Evolutionary conservation across 768 basidiomycete species (phyloP).

Genomic region (Grammothele lineata): DNA sequence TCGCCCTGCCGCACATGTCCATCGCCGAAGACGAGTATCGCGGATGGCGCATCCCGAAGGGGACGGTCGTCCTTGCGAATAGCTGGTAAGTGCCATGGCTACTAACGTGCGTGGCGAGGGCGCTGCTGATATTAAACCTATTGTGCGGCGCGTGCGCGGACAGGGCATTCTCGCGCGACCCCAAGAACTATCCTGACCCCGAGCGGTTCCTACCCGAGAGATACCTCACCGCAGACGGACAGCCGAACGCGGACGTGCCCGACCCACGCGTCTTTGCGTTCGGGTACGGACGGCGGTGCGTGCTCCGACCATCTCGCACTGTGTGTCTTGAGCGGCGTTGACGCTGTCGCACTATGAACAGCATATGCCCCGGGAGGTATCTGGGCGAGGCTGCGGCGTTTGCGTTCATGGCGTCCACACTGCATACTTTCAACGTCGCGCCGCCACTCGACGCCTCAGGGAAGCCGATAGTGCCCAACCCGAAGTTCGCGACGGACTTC

Average conservation of each 20-base stretch:
- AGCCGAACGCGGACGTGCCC: not conserved
- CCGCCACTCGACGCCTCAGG: not conserved
- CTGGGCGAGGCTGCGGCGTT: constrained; percentile 3
- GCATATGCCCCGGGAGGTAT: constrained; percentile 4
- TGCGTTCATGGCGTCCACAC: constrained; percentile 3
- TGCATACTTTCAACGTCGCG: constrained; percentile 3
- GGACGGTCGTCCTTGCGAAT: constrained; percentile 19
- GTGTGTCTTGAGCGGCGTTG: not conserved
- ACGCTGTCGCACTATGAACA: not conserved
- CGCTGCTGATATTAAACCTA: constrained; percentile 36
- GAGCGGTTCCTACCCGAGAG: constrained; percentile 35
- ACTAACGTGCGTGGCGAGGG: constrained; percentile 33
- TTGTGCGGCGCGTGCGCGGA: too few relatives aligned
- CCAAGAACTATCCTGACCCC: constrained; percentile 30
- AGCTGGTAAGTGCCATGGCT: constrained; percentile 23
- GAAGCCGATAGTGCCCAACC: not conserved
- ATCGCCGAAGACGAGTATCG: constrained; percentile 28
- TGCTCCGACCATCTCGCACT: not conserved
- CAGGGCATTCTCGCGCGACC: constrained; percentile 40
- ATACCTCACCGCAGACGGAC: constrained; percentile 21
- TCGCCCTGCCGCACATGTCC: constrained; percentile 28
- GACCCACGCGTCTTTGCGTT: constrained; percentile 1
- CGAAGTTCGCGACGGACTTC: not conserved
- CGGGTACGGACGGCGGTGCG: constrained; percentile 2
- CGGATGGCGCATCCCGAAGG: constrained; percentile 30